Conservation (phyloP, 2,329 filamentous ascomycete genomes). For the Arthroderma sp. region DNA sequence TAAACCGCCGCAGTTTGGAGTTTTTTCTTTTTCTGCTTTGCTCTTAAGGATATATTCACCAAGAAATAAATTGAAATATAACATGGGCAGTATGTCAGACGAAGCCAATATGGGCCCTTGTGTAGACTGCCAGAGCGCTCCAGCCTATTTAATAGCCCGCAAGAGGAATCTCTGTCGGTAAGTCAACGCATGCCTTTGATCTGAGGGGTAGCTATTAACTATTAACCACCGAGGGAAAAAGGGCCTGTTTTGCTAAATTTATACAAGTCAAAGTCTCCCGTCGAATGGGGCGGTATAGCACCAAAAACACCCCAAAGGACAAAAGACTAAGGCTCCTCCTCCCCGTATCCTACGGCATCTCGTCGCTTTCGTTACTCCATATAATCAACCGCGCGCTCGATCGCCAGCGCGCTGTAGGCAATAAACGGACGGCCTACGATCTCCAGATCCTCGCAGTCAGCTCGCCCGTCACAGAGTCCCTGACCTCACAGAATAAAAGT, state of each 20-base stretch:
- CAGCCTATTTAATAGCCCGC: conserved; percentile 4
- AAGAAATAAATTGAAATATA: too few relatives aligned
- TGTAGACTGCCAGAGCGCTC: conserved; percentile 13
- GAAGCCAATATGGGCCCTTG: conserved; percentile 13
- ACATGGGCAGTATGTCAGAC: not conserved
- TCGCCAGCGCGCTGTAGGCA: conserved; percentile 49
- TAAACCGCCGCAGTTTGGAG: too few relatives aligned
- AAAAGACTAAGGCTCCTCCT: conserved; percentile 50
- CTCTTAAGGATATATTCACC: too few relatives aligned
- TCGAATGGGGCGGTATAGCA: conserved; percentile 55
- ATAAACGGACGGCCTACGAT: conserved; percentile 52
- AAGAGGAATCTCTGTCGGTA: conserved; percentile 11
- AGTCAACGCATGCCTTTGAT: not conserved
- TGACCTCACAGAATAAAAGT: conserved; percentile 13
- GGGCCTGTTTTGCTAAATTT: conserved; percentile 66
- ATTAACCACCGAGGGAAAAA: conserved; percentile 18
- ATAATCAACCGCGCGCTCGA: conserved; percentile 58
- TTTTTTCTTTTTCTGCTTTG: too few relatives aligned
- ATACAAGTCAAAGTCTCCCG: conserved; percentile 67
- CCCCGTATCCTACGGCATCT: conserved; percentile 70
- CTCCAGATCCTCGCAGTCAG: conserved; percentile 37
- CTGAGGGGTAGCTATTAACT: too few relatives aligned
- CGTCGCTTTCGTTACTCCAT: conserved; percentile 64
- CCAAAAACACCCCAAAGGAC: conserved; percentile 23
- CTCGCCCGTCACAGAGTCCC: conserved; percentile 19